Conservation (phyloP, 2,329 filamentous ascomycete genomes). For the Fusarium floridanum region DNA sequence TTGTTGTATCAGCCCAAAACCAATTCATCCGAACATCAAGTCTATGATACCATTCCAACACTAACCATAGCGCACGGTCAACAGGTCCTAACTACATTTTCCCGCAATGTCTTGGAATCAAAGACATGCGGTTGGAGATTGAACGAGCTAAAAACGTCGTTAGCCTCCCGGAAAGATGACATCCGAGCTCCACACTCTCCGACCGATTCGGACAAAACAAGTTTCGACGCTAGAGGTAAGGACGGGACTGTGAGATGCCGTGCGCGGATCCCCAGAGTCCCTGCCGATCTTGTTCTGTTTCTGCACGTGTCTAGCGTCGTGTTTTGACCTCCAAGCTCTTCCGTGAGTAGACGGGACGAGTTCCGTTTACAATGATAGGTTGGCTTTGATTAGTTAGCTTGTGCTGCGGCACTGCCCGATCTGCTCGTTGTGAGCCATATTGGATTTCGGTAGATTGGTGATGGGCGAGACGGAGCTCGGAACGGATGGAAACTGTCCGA, state of each 20-base stretch:
- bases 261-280: constrained; percentile 13
- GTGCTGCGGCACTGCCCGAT: neutral
- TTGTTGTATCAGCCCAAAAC: neutral
- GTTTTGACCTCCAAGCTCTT: neutral
- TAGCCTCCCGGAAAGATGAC: constrained; percentile 27
- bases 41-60: neutral
- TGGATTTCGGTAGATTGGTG: neutral
- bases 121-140: constrained; percentile 2
- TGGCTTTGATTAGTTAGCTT: neutral
- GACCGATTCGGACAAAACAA: constrained; percentile 1
- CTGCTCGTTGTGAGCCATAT: neutral
- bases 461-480: neutral
- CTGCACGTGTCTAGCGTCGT: constrained; percentile 2
- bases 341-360: neutral
- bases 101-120: constrained; percentile 15
- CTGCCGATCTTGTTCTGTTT: constrained; percentile 23
- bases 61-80: neutral
- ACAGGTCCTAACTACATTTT: constrained; percentile 7
- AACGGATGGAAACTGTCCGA: constrained; percentile 22
- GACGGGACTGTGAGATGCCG: constrained; percentile 23
- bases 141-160: constrained; percentile 1
- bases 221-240: constrained; percentile 13
- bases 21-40: neutral
- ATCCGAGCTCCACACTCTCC: constrained; percentile 12
- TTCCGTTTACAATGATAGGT: neutral